Percentiles rank a stretch among this genome's conserved stretches.
These are phyloP conservation scores for Cercospora sp. DNA, from an alignment of 2,329 filamentous ascomycete genomes.

Conservation along the genomic window DNA sequence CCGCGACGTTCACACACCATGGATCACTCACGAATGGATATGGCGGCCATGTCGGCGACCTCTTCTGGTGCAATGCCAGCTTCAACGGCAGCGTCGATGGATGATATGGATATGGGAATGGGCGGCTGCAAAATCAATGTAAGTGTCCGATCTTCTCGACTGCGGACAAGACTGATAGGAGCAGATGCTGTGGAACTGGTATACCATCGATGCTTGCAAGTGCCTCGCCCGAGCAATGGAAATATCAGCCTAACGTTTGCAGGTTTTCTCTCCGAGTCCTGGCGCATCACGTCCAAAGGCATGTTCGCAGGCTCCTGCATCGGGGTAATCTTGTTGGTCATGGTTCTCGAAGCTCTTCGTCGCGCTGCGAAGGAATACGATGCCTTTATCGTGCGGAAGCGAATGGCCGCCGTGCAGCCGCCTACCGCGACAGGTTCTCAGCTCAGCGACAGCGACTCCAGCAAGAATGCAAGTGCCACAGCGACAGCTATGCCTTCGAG, in stretches of 20 bases:
- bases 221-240: not conserved
- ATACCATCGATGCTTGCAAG: slow-evolving; percentile 64
- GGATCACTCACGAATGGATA: slow-evolving; percentile 14
- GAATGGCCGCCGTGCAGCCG: not conserved
- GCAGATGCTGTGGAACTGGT: slow-evolving; percentile 81
- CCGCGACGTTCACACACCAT: not conserved
- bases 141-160: slow-evolving; percentile 6
- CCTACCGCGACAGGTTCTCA: not conserved
- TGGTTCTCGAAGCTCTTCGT: slow-evolving; percentile 71
- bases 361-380: slow-evolving; percentile 73
- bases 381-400: slow-evolving; percentile 38
- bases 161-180: not conserved
- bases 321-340: slow-evolving; percentile 71
- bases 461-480: not conserved
- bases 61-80: slow-evolving; percentile 19
- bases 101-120: slow-evolving; percentile 29
- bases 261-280: slow-evolving; percentile 65
- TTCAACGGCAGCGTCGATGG: slow-evolving; percentile 30
- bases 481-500: not conserved
- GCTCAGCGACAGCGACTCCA: slow-evolving; percentile 9
- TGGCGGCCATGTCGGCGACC: slow-evolving; percentile 18
- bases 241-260: not conserved
- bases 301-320: slow-evolving; percentile 82
- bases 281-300: slow-evolving; percentile 68
- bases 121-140: slow-evolving; percentile 45